Conservation (phyloP, 495 filamentous ascomycete genomes). For the Venustampulla echinocandica region DNA sequence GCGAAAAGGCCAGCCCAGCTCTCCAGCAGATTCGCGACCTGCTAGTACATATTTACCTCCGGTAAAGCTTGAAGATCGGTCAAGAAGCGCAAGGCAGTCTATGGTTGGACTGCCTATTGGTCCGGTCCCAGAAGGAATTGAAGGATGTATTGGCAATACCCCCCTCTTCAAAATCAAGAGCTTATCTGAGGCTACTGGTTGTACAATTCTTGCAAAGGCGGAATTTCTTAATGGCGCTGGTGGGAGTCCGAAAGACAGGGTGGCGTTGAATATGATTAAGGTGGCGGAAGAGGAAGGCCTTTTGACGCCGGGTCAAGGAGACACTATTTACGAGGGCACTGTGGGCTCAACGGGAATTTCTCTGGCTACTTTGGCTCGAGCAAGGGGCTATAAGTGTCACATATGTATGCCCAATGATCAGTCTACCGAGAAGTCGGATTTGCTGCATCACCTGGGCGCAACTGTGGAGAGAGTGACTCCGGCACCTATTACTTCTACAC, state of each 20-base stretch:
- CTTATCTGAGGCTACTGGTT: constrained; percentile 84
- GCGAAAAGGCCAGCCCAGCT: background rate
- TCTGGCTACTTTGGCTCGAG: constrained; percentile 77
- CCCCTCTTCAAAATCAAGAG: constrained; percentile 82
- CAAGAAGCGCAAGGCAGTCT: constrained; percentile 16
- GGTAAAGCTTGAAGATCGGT: constrained; percentile 45
- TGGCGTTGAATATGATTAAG: constrained; percentile 81
- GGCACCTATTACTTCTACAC: constrained; percentile 80
- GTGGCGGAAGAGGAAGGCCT: constrained; percentile 73
- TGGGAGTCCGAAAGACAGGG: constrained; percentile 89
- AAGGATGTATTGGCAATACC: constrained; percentile 90
- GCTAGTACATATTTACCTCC: constrained; percentile 23
- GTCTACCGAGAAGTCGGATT: constrained; percentile 74
- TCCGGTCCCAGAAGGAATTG: constrained; percentile 56
- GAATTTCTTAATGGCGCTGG: constrained; percentile 98
- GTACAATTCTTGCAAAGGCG: constrained; percentile 87
- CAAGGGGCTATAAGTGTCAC: constrained; percentile 81
- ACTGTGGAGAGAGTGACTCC: constrained; percentile 80
- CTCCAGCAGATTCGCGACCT: constrained; percentile 12
- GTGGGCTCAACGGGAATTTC: constrained; percentile 93
- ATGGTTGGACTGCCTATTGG: constrained; percentile 7
- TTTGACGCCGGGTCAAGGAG: constrained; percentile 70
- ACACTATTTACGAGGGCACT: constrained; percentile 95
- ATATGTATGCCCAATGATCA: constrained; percentile 98
- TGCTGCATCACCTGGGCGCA: constrained; percentile 85